Evolutionary conservation across 805 yeast genomes (phyloP), one percentile per base, ranked within the genome.

Genomic region (Yamadazyma takamatsuzukensis): DNA sequence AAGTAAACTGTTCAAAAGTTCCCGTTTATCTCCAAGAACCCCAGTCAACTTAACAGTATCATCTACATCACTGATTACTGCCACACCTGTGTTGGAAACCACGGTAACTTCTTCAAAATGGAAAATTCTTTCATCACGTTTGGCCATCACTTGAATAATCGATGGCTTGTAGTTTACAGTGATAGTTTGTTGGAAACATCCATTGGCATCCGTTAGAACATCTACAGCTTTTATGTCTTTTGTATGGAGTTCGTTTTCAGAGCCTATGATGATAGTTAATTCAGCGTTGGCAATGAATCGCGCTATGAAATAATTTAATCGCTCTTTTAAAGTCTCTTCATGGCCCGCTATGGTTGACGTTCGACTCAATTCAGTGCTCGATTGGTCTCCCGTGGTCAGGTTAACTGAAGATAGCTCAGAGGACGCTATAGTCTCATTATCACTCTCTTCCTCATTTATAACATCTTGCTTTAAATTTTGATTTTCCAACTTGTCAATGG

Each of bases 41-140:
- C 97, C 97, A 0, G 98, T 88, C 25, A 76, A 68, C 49, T 93
- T 83, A 21, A 90, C 79, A 0, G 99, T 93, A 53, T 93, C 99
- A 53, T 93, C 99, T 25, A 93, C 80, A 55, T 93, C 99, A 48
- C 89, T 80, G 15, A 93, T 88, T 2, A 93, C 56, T 9, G 84
- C 85, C 15, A 80, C 62, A 0, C 95, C 93, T 0, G 50, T 34
- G 28, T 39, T 36, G 3, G 64, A 57, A 9, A 77, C 64, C 19
- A 70, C 46, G 31, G 64, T 57, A 1, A 71, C 55, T 17, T 73
- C 73, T 34, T 69, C 68, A 31, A 72, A 65, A 3, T 66, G 57
- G 33, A 69, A 61, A 6, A 76, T 61, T 9, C 70, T 57, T 15
- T 76, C 73, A 38, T 78, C 74, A 4, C 59, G 49, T 0, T 57